These are phyloP conservation scores for Dorcoceras hygrometricum DNA, from an alignment of 257 asterid genomes.

Conservation along the genomic window DNA sequence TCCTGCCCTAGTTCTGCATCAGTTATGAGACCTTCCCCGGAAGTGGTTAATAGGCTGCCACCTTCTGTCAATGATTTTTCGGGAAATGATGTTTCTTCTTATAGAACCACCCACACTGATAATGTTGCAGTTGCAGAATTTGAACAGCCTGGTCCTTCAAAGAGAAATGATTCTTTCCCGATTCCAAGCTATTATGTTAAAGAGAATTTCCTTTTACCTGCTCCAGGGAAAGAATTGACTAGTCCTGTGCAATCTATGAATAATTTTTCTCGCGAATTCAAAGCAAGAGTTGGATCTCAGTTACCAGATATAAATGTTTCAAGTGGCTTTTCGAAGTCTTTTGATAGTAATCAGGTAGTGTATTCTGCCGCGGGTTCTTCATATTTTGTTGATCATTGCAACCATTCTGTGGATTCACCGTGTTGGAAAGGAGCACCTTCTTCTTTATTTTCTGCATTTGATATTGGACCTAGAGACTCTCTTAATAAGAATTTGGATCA, in stretches of 20 bases:
- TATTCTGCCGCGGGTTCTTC: constrained; percentile 41
- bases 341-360: constrained; percentile 35
- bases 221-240: constrained; percentile 33
- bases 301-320: constrained; percentile 35
- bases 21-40: constrained; percentile 47
- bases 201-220: constrained; percentile 28
- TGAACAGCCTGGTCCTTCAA: constrained; percentile 30
- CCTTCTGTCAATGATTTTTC: constrained; percentile 31
- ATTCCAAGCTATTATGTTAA: constrained; percentile 30
- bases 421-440: constrained; percentile 95
- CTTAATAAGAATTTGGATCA: constrained; percentile 36
- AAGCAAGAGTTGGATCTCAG: constrained; percentile 39
- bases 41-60: constrained; percentile 75
- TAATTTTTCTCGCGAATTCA: constrained; percentile 23
- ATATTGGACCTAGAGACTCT: constrained; percentile 40
- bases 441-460: constrained; percentile 45
- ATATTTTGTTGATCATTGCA: constrained; percentile 56
- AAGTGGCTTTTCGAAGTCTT: constrained; percentile 26
- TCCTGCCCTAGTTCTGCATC: constrained; percentile 39
- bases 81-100: constrained; percentile 30
- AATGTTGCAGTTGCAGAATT: constrained; percentile 35
- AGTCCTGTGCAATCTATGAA: constrained; percentile 30
- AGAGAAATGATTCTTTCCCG: constrained; percentile 33
- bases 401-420: constrained; percentile 79
- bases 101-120: constrained; percentile 27